Percentiles rank a stretch among this genome's conserved stretches.
Conservation (phyloP, 169 alveolate genomes). For the Plasmodium vinckei region DNA sequence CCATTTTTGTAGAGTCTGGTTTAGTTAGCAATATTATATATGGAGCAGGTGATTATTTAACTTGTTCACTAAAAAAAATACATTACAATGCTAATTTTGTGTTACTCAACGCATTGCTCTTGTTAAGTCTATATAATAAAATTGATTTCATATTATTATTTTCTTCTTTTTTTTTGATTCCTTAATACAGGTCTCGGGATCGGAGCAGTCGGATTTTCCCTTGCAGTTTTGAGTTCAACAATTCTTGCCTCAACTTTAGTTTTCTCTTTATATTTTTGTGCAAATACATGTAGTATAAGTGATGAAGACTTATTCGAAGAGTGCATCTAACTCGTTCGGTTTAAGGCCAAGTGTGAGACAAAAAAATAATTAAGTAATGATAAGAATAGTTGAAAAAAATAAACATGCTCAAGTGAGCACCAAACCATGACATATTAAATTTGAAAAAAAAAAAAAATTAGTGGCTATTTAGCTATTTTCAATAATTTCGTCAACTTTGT, state of each 20-base stretch:
- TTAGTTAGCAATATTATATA: constrained; percentile 44
- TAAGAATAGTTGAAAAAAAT: constrained; percentile 7
- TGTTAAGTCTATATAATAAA: no score
- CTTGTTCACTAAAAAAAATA: background rate
- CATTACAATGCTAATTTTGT: background rate
- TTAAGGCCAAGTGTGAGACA: no score
- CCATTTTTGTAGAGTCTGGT: constrained; percentile 24
- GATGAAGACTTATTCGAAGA: constrained; percentile 34
- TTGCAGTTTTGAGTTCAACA: constrained; percentile 63
- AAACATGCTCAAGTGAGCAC: background rate
- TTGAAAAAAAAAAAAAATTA: constrained; percentile 4
- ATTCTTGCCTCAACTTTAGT: constrained; percentile 59
- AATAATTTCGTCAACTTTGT: constrained; percentile 62
- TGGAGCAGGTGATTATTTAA: constrained; percentile 53
- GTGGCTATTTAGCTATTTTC: background rate
- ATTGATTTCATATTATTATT: background rate
- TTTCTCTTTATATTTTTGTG: constrained; percentile 61
- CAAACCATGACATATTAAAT: constrained; percentile 2
- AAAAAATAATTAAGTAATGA: constrained; percentile 1
- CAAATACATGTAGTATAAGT: constrained; percentile 58
- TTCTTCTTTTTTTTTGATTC: background rate
- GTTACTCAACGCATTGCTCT: background rate
- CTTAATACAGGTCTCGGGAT: constrained; percentile 55
- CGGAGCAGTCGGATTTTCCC: constrained; percentile 71
- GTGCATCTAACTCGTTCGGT: background rate